phyloP scores from a whole-genome alignment of 1,284 basidiomycete species.

The Leccinum idahoense region DNA sequence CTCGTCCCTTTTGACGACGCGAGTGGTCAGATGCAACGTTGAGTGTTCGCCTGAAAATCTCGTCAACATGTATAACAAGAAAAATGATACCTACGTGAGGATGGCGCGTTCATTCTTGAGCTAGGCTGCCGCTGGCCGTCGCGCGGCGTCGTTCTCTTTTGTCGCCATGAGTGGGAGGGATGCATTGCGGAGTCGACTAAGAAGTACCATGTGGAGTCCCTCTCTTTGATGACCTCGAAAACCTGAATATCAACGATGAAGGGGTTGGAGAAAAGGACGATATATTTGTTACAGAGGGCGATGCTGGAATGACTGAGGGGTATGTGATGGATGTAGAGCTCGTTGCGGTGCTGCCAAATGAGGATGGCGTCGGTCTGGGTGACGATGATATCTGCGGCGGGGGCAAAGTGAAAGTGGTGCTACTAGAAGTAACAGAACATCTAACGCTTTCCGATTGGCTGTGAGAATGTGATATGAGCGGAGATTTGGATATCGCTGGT shows the following conservation, averaged over 20 bases:
- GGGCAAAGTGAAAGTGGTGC: constrained; percentile 8
- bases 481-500: constrained; percentile 33
- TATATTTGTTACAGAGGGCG: constrained; percentile 33
- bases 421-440: neutral
- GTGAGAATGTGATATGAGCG: constrained; percentile 38
- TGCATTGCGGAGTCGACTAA: too few species aligned
- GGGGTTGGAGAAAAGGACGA: constrained; percentile 28
- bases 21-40: too few species aligned
- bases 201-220: too few species aligned
- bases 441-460: constrained; percentile 42
- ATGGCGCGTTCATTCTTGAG: too few species aligned
- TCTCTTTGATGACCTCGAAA: too few species aligned
- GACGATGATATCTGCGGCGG: constrained; percentile 21
- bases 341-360: constrained; percentile 28
- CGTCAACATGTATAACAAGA: too few species aligned
- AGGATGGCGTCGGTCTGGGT: constrained; percentile 30
- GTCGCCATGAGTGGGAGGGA: too few species aligned
- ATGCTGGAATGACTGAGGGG: constrained; percentile 33
- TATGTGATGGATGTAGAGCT: constrained; percentile 39
- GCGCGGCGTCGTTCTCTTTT: too few species aligned
- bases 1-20: too few species aligned
- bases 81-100: too few species aligned
- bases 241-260: constrained; percentile 17
- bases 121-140: too few species aligned
- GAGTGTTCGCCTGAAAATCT: too few species aligned